A percentile compares a stretch with the other conserved stretches of the same genome.
These are phyloP conservation scores for Schizochytrium sp. DNA, from an alignment of 108 stramenopile genomes.

Conservation along the genomic window DNA sequence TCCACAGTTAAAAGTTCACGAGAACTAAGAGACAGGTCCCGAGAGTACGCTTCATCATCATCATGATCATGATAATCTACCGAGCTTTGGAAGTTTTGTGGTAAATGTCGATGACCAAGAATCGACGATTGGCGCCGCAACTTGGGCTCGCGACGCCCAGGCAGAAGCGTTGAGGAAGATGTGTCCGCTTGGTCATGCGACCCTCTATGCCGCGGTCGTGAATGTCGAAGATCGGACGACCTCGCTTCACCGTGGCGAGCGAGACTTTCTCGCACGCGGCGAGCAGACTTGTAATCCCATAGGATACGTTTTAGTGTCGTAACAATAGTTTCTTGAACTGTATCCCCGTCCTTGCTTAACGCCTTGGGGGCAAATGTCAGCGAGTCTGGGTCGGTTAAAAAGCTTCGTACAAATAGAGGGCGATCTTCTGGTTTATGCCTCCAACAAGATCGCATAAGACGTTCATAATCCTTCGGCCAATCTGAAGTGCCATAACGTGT, in stretches of 20 bases:
- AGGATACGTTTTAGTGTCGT: constrained; percentile 52
- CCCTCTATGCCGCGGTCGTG: not conserved
- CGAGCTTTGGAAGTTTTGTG: not conserved
- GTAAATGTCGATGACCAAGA: not conserved
- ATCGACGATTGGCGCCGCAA: constrained; percentile 1
- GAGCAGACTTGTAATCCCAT: constrained; percentile 41
- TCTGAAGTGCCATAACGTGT: not conserved
- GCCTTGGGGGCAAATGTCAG: constrained; percentile 27
- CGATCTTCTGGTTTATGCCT: constrained; percentile 43
- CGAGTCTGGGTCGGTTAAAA: constrained; percentile 48
- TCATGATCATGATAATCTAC: constrained; percentile 27
- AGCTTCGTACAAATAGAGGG: constrained; percentile 5
- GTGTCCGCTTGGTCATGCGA: too few relatives aligned
- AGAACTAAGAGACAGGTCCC: too few relatives aligned
- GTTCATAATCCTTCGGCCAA: constrained; percentile 25
- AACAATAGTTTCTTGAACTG: constrained; percentile 2
- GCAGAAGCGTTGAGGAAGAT: not conserved
- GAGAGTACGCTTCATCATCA: not conserved
- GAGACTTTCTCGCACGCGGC: constrained; percentile 6
- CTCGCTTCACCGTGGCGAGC: not conserved
- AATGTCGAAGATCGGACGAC: not conserved
- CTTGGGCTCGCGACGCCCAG: not conserved
- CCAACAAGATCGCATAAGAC: constrained; percentile 53
- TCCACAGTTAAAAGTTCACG: too few relatives aligned
- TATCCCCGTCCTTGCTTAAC: not conserved